Base-by-base conservation (phyloP, 1,284 basidiomycete genomes). In the Ustilago crameri region DNA sequence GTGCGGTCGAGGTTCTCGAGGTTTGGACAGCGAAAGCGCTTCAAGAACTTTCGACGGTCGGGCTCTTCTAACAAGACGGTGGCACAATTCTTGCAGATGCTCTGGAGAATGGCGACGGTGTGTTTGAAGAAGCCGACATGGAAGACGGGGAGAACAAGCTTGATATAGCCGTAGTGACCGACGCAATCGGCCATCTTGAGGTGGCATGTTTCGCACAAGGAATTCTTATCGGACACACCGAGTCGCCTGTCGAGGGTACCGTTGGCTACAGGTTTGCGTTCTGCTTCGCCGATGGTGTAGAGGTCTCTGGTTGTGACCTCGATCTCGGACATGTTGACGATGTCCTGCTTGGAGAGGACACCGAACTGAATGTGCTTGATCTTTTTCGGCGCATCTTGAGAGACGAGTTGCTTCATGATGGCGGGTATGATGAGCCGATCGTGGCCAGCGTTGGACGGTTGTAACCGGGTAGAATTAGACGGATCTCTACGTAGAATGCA, bases 41-140 rank as follows among this genome's bases (percentile, higher is more conserved):
- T 91, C 52, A 98, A 88, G 82, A 89, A 97, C 20, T 86, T 84
- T 18, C 94, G 89, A 35, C 95, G 89, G 72, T 97, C 92, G 1
- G 90, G 87, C 78, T 95, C 93, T 61, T 93, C 90, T 0, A 99
- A 87, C n/a, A 98, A 86, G 8, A 98, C 93, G 42, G 93, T 89
- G 2, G 95, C 93, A 82, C 96, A 99, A 38, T 92, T 93, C 93
- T 83, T 83, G 75, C 82, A 83, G 38, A 83, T 79, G 79, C 91
- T 92, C 83, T 98, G 96, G 0, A 98, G 87, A 76, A 98, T 93
- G 45, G 89, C 88, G 61, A 98, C 93, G 14, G 91, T 93, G 69
- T 97, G 93, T 81, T 95, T 93, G 87, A 98, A 97, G 86, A 93
- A 99, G 15, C 96, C 96, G 69, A 98, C 93, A 83, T 98, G 84